phyloP scores from a whole-genome alignment of 148 eudicot genomes.

The Limonium bicolor region DNA sequence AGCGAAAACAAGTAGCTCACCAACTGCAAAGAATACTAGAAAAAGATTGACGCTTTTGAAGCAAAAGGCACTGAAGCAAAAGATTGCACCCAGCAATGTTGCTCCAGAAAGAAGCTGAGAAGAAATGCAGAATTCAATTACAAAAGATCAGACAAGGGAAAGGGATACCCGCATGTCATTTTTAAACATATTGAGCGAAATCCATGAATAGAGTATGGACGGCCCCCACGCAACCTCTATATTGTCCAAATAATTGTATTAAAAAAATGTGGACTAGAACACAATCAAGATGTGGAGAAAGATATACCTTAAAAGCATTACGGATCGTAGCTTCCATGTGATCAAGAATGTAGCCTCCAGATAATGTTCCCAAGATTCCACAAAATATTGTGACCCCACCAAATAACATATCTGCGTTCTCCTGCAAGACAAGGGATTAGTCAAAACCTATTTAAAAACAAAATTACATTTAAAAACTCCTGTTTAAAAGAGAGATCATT shows the following conservation, averaged over 20 bases:
- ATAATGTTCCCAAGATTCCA: conserved; percentile 67
- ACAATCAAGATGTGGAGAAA: no score
- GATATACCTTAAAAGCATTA: conserved; percentile 91
- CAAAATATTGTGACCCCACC: conserved; percentile 65
- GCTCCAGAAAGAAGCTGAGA: conserved; percentile 72
- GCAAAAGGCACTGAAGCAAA: conserved; percentile 81
- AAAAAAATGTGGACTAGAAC: no score
- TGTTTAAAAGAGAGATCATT: neutral
- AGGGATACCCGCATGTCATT: no score
- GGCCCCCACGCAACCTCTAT: no score
- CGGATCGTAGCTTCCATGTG: conserved; percentile 47
- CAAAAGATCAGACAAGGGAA: no score
- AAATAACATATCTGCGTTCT: conserved; percentile 60
- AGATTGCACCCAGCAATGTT: conserved; percentile 58
- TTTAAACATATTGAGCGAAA: no score
- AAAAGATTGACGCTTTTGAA: conserved; percentile 48
- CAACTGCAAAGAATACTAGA: conserved; percentile 55
- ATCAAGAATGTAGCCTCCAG: conserved; percentile 71
- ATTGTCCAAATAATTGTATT: no score
- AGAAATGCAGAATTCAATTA: neutral
- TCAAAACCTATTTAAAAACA: neutral
- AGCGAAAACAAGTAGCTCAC: conserved; percentile 80
- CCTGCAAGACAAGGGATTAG: conserved; percentile 17
- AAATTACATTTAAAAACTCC: neutral
- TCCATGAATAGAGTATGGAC: no score